Evolutionary conservation across 1,284 basidiomycete species (phyloP), one percentile per base, ranked within the genome.

Genomic region (Mycosarcoma mackinlayi): DNA sequence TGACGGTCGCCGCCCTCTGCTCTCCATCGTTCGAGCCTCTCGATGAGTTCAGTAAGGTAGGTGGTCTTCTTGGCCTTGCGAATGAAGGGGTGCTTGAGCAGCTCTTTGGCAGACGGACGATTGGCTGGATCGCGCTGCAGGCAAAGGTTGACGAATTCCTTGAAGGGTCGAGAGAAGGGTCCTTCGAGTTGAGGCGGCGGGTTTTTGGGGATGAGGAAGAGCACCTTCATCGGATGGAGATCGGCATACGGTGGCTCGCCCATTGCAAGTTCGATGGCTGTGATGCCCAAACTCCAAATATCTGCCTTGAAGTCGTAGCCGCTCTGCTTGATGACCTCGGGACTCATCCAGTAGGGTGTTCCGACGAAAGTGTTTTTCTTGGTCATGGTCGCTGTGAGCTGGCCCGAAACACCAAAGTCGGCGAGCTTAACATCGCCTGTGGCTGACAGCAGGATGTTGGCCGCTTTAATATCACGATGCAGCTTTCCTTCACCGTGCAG

Each of bases 261-360:
- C 84, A 92, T 94, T 1, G 95, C 95, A 73, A 99, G 86, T 84
- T 99, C 95, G 75, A 98, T 97, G 11, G 94, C 93, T 5, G 95
- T 98, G 82, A 98, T 98, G 6, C 83, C 84, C 16, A 84, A 58
- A 33, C 77, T 80, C 82, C 82, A 83, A 48, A 99, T 97, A 83
- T 99, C 95, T 11, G 95, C 95, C 82, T 97, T 98, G 84, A 94
- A 92, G 80, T 98, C 95, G 83, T 99, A 99, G 8, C 96, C 96
- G 65, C 92, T 95, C 85, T 98, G 95, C 84, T 98, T 98, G 86
- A 99, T 98, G 21, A 98, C 95, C 83, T 99, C 95, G 7, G 95
- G 95, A 21, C 93, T 94, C 95, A 99, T 99, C 76, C 77, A 80
- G 60, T 76, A 79, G 1, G 78, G 78, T 27, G 94, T 95, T 27